A percentile compares a stretch with the other conserved stretches of the same genome.
phyloP scores from a whole-genome alignment of 2,329 filamentous ascomycete genomes.

The Corynespora cassiicola region DNA sequence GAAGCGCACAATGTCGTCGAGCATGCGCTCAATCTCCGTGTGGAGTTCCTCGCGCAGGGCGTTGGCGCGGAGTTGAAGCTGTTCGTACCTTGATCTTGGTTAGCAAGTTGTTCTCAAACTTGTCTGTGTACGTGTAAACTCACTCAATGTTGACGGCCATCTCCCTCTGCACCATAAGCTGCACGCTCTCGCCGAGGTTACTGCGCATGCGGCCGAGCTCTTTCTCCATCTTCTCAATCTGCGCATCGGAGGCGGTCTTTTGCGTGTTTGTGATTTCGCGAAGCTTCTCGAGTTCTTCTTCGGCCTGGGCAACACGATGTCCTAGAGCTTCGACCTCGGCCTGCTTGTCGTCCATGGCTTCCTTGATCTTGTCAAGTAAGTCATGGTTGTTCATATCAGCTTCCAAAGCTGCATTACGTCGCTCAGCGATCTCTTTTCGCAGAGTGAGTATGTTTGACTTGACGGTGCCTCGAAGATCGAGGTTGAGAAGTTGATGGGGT shows the following conservation, averaged over 20 bases:
- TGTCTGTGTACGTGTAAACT: conserved; percentile 40
- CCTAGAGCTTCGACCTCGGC: conserved; percentile 91
- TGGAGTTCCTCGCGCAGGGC: conserved; percentile 95
- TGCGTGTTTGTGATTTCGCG: conserved; percentile 87
- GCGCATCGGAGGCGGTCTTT: conserved; percentile 85
- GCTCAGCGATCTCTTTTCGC: conserved; percentile 90
- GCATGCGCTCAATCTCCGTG: conserved; percentile 92
- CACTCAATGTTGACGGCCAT: conserved; percentile 97
- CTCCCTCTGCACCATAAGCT: conserved; percentile 91
- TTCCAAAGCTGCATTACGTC: conserved; percentile 81
- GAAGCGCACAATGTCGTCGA: conserved; percentile 98
- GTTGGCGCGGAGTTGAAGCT: conserved; percentile 83
- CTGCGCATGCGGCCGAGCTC: conserved; percentile 93
- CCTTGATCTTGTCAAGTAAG: conserved; percentile 90
- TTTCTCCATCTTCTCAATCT: conserved; percentile 99
- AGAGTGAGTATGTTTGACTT: conserved; percentile 80
- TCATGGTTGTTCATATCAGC: conserved; percentile 95
- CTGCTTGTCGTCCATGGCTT: conserved; percentile 94
- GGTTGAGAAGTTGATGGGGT: conserved; percentile 83
- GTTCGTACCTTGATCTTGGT: conserved; percentile 74
- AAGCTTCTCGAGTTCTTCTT: conserved; percentile 93
- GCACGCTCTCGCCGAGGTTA: conserved; percentile 82
- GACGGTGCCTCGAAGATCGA: conserved; percentile 83
- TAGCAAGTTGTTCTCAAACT: conserved; percentile 5
- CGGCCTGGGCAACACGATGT: conserved; percentile 84